phyloP scores from a whole-genome alignment of 176 grass and related monocot species.

The Raddia distichophylla region DNA sequence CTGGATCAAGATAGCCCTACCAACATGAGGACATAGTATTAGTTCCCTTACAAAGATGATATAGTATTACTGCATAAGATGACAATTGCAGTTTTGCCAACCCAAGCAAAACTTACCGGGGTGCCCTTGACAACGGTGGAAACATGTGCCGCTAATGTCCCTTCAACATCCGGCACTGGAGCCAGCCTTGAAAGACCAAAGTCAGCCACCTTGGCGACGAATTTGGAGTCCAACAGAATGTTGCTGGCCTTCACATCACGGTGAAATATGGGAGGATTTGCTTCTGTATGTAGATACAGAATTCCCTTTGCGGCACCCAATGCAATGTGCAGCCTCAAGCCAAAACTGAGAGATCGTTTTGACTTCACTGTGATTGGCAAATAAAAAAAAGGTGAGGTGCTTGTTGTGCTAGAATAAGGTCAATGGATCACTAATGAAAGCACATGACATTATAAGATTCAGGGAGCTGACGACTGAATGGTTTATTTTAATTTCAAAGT shows the following conservation, averaged over 20 bases:
- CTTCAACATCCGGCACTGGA: slow-evolving; percentile 65
- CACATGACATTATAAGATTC: neutral
- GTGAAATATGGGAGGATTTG: slow-evolving; percentile 95
- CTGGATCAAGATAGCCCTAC: slow-evolving; percentile 97
- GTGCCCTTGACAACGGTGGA: slow-evolving; percentile 95
- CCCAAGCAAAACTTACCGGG: slow-evolving; percentile 61
- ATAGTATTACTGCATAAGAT: neutral
- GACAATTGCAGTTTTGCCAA: neutral
- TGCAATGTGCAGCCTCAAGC: slow-evolving; percentile 67
- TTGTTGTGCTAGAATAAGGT: neutral
- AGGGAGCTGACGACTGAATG: neutral
- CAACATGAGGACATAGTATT: slow-evolving; percentile 21
- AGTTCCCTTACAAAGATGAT: neutral
- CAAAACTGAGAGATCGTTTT: slow-evolving; percentile 58
- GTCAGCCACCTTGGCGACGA: slow-evolving; percentile 83
- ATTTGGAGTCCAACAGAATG: slow-evolving; percentile 85
- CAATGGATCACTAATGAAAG: neutral
- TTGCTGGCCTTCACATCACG: slow-evolving; percentile 97
- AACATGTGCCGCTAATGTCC: slow-evolving; percentile 57
- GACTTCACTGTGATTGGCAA: slow-evolving; percentile 47
- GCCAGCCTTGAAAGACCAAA: slow-evolving; percentile 97
- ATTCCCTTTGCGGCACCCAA: slow-evolving; percentile 82
- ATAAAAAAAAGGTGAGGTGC: slow-evolving; percentile 18
- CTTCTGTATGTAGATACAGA: slow-evolving; percentile 91
- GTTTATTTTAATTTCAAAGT: neutral